phyloP scores from a whole-genome alignment of 2,329 filamentous ascomycete genomes.

The Elsinoe perseae region DNA sequence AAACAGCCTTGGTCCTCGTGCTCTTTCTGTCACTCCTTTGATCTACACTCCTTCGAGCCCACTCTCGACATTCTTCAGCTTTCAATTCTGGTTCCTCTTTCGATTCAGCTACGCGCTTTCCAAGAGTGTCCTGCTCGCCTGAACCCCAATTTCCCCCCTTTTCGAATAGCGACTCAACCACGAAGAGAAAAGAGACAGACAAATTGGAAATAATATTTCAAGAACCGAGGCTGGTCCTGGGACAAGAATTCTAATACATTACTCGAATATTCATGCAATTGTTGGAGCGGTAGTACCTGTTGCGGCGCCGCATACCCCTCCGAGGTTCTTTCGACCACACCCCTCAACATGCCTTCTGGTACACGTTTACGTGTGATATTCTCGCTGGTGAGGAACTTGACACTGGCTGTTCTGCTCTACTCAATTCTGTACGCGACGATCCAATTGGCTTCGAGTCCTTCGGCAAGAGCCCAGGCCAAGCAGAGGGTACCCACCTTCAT shows the following conservation, averaged over 20 bases:
- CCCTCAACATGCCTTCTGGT: conserved; percentile 6
- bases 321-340: not conserved
- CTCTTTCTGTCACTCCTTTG: not conserved
- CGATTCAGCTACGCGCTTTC: not conserved
- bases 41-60: not conserved
- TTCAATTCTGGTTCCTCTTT: not conserved
- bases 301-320: conserved; percentile 1
- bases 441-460: conserved; percentile 35
- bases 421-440: conserved; percentile 36
- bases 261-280: not conserved
- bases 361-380: conserved; percentile 11
- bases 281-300: not conserved
- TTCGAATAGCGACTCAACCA: not conserved
- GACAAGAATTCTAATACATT: conserved; percentile 3
- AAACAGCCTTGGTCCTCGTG: conserved; percentile 7
- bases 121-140: not conserved
- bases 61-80: not conserved
- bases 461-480: conserved; percentile 33
- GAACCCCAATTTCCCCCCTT: not conserved
- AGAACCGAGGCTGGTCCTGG: conserved; percentile 5
- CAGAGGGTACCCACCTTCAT: conserved; percentile 36
- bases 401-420: conserved; percentile 37
- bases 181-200: not conserved
- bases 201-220: not conserved
- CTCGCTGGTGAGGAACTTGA: conserved; percentile 34